phyloP scores from a whole-genome alignment of 2,329 filamentous ascomycete species.

The Diplodia seriata region DNA sequence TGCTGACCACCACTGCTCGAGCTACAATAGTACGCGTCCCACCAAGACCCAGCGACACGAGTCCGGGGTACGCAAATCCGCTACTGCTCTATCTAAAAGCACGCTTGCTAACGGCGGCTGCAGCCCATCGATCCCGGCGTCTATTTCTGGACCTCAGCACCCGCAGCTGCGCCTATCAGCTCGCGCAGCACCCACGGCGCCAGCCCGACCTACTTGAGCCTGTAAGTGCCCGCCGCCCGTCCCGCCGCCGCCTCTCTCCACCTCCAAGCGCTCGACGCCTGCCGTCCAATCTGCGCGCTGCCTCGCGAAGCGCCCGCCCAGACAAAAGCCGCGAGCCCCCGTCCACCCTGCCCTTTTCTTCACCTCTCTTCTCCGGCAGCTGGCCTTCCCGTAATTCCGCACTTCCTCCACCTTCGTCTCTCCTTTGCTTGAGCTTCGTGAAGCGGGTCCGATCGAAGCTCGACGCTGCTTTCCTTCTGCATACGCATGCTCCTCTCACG shows the following conservation, averaged over 20 bases:
- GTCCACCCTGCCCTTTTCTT: conserved; percentile 41
- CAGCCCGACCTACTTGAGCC: conserved; percentile 27
- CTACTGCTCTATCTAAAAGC: conserved; percentile 3
- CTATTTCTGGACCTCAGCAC: conserved; percentile 32
- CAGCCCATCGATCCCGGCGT: conserved; percentile 28
- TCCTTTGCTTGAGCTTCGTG: conserved; percentile 31
- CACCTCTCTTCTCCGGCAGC: conserved; percentile 42
- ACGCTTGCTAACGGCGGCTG: conserved; percentile 19
- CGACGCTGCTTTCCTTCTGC: conserved; percentile 33
- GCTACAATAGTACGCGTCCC: background rate
- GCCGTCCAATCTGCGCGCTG: conserved; percentile 30
- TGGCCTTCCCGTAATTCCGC: conserved; percentile 50
- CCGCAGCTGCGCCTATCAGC: conserved; percentile 30
- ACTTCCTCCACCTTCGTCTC: conserved; percentile 42
- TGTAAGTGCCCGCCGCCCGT: conserved; percentile 29
- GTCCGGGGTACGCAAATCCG: conserved; percentile 14
- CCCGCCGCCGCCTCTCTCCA: conserved; percentile 25
- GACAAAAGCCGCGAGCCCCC: conserved; percentile 50
- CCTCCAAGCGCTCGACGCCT: conserved; percentile 19
- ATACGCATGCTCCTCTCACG: conserved; percentile 45
- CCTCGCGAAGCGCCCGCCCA: conserved; percentile 47
- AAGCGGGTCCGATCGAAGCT: conserved; percentile 32
- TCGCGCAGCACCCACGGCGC: conserved; percentile 6
- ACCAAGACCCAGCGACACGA: conserved; percentile 1
- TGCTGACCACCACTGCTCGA: background rate